Base-by-base conservation (phyloP, 1,284 basidiomycete species). In the Cutaneotrichosporon sp. region DNA sequence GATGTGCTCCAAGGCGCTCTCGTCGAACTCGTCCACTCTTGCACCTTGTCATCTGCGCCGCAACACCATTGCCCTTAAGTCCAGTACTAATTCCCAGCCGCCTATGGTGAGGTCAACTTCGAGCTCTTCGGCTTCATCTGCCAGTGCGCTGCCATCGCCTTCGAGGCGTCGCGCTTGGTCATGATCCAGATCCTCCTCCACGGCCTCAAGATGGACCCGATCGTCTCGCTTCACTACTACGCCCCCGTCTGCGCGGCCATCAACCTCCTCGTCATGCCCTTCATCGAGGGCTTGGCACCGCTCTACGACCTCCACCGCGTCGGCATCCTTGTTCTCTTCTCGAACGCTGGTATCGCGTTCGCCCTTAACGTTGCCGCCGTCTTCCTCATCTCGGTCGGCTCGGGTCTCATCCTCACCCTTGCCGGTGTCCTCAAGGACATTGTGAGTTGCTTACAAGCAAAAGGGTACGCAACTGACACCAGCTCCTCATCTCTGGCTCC, bases 101-200 rank as follows among this genome's bases (percentile, higher is more conserved):
- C 59, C 43, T 60, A 57, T 44, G 59, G 59, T 17, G 59, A 60
- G 59, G 38, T 57, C 46, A 48, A 50, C 32, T 59, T 57, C 33
- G 52, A 57, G 45, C 35, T 90, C 47, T 75, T 87, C 45, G 93
- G 93, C 19, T 97, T 97, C 80, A 64, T 90, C 61, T 84, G 83
- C 41, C 88, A 91, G 73, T 84, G 85, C 22, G 82, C 84, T 29
- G 88, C 89, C n/a, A 84, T 92, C 55, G 81, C 75, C 32, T 74
- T 77, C 55, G 75, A 76, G 59, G 71, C 74, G 25, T 74, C 71
- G 29, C 85, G 93, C 46, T 82, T 97, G 17, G 91, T 97, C 39
- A 92, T 97, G 87, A 96, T 97, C 60, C 88, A 97, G 74, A 84
- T 94, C 52, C 83, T 97, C 37, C 81, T 97, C 3, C 93, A 97